Conservation (phyloP, 1,284 basidiomycete genomes). For the Cutaneotrichosporon curvatum region DNA sequence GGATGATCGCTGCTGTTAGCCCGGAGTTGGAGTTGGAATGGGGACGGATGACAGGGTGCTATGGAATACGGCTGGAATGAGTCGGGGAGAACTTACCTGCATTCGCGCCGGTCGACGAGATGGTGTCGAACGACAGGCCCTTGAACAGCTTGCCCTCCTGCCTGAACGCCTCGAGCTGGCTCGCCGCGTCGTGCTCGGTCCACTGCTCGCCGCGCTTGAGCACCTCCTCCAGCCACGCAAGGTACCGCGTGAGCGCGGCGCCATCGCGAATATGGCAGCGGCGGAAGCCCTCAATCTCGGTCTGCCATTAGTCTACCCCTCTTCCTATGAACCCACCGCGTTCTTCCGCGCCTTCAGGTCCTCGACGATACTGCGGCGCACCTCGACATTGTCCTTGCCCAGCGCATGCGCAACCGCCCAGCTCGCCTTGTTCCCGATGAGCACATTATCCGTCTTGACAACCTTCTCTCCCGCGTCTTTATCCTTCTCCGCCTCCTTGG, state of each 20-base stretch:
- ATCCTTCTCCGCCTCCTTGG: slow-evolving; percentile 1
- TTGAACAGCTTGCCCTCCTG: slow-evolving; percentile 73
- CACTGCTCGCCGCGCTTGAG: slow-evolving; percentile 60
- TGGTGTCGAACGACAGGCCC: slow-evolving; percentile 86
- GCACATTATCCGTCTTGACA: slow-evolving; percentile 41
- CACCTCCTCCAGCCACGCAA: slow-evolving; percentile 88
- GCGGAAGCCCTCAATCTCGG: slow-evolving; percentile 84
- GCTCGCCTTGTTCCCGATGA: slow-evolving; percentile 63
- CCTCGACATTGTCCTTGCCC: slow-evolving; percentile 59
- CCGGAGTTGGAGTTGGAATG: not conserved
- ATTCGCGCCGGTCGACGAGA: slow-evolving; percentile 83
- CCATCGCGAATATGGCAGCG: slow-evolving; percentile 86
- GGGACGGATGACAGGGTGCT: too few species aligned
- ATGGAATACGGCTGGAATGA: too few species aligned
- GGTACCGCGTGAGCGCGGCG: slow-evolving; percentile 74
- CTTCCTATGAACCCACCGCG: slow-evolving; percentile 42
- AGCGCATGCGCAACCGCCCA: slow-evolving; percentile 71
- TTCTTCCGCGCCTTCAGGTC: slow-evolving; percentile 90
- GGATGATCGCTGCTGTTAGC: slow-evolving; percentile 68
- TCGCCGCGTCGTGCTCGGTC: slow-evolving; percentile 74
- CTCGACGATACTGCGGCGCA: slow-evolving; percentile 65
- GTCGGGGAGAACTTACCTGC: slow-evolving; percentile 55
- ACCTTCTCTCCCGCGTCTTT: slow-evolving; percentile 27
- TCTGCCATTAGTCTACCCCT: slow-evolving; percentile 24
- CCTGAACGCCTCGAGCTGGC: slow-evolving; percentile 69